phyloP scores from a whole-genome alignment of 208 protist genomes.

The Trichomonas tenax region DNA sequence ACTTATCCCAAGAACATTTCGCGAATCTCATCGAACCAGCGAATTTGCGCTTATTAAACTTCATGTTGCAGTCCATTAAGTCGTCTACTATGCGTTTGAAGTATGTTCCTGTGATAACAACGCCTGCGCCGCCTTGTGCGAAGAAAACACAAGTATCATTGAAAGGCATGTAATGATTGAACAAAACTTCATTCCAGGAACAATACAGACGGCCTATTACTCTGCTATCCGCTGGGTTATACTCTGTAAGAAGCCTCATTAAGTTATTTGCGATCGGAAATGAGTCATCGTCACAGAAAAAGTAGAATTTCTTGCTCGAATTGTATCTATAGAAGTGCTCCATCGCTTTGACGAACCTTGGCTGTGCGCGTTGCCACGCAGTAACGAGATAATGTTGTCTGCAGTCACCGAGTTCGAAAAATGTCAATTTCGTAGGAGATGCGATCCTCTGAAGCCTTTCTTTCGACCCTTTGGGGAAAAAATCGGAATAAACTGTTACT shows the following conservation, averaged over 20 bases:
- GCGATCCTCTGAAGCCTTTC: not conserved
- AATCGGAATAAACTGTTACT: not conserved
- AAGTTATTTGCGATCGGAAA: not conserved
- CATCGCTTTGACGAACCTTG: not conserved
- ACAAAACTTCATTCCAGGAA: not conserved
- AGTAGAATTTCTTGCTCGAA: not conserved
- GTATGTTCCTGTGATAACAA: not conserved
- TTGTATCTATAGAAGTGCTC: not conserved
- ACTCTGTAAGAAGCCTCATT: not conserved
- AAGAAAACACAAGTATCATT: not conserved
- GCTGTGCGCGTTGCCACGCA: not conserved
- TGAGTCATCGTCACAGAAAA: not conserved
- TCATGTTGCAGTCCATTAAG: not conserved
- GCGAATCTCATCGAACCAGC: not conserved
- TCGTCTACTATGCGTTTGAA: not conserved
- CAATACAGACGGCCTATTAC: not conserved
- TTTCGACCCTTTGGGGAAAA: not conserved
- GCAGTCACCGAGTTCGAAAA: not conserved
- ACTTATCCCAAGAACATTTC: not conserved
- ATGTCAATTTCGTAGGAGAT: not conserved
- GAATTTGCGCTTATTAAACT: not conserved
- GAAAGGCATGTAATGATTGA: too few relatives aligned
- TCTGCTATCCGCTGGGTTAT: not conserved
- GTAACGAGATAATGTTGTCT: not conserved
- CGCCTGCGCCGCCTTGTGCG: not conserved